A percentile compares a stretch with the other conserved stretches of the same genome.
phyloP scores from a whole-genome alignment of 208 protist species.

The Wallacemonas rigidus region DNA sequence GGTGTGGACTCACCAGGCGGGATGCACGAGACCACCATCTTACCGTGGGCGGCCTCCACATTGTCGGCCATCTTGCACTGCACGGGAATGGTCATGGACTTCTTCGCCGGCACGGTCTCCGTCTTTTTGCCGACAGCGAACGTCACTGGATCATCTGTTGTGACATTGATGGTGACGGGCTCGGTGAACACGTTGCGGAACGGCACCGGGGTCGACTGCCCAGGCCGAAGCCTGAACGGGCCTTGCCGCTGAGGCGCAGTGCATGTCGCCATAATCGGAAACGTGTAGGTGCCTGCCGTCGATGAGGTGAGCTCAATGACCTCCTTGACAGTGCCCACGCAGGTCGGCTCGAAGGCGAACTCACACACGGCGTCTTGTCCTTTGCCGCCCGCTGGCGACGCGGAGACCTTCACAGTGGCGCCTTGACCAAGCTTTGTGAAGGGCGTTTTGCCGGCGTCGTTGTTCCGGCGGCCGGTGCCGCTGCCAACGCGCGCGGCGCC shows the following conservation, averaged over 20 bases:
- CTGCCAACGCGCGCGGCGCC: constrained; percentile 26
- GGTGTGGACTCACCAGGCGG: constrained; percentile 44
- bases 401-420: constrained; percentile 41
- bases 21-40: constrained; percentile 50
- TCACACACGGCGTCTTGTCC: constrained; percentile 93
- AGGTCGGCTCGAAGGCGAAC: constrained; percentile 92
- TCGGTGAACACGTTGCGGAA: constrained; percentile 96
- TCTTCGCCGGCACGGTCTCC: constrained; percentile 87
- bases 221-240: constrained; percentile 76
- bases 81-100: constrained; percentile 69
- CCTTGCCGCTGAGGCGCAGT: constrained; percentile 92
- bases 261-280: constrained; percentile 89
- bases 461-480: constrained; percentile 25
- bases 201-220: constrained; percentile 64
- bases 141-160: constrained; percentile 67
- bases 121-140: constrained; percentile 85
- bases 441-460: constrained; percentile 29
- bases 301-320: constrained; percentile 85
- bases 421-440: constrained; percentile 53
- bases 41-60: constrained; percentile 23
- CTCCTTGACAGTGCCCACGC: constrained; percentile 76
- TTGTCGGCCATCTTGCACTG: constrained; percentile 62
- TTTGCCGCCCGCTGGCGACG: constrained; percentile 20
- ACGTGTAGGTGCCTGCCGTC: constrained; percentile 90
- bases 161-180: constrained; percentile 69